These are phyloP conservation scores for Leucocoprinus leucothites DNA, from an alignment of 768 basidiomycete genomes.

Conservation along the genomic window DNA sequence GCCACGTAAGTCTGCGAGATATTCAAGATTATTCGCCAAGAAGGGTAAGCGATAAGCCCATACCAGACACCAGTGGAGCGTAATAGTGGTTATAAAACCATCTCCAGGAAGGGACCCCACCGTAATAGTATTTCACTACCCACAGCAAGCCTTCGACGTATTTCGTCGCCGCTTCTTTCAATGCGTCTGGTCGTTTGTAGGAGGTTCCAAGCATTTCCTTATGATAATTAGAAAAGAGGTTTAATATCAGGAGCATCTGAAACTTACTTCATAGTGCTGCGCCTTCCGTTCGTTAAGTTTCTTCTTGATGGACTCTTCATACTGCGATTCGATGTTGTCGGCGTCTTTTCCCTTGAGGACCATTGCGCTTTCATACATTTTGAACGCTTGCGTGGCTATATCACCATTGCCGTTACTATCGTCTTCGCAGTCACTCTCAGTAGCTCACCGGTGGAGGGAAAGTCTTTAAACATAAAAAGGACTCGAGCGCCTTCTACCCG, in stretches of 20 bases:
- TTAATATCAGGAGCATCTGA: constrained; percentile 1
- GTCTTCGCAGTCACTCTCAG: no score
- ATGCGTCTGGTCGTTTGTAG: constrained; percentile 62
- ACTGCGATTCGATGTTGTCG: constrained; percentile 73
- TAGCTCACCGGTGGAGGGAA: no score
- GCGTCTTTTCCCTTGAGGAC: constrained; percentile 70
- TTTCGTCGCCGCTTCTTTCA: constrained; percentile 68
- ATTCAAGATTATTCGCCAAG: constrained; percentile 5
- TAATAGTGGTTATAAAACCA: constrained; percentile 99
- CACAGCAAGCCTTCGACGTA: constrained; percentile 96
- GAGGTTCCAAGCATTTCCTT: constrained; percentile 87
- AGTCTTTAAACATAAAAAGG: no score
- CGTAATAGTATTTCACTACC: constrained; percentile 99
- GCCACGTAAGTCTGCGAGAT: constrained; percentile 48
- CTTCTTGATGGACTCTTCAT: constrained; percentile 68
- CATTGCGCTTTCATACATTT: no score
- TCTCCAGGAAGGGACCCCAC: constrained; percentile 96
- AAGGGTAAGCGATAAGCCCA: constrained; percentile 15
- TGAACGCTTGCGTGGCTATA: no score
- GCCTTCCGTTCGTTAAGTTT: constrained; percentile 95
- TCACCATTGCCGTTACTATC: no score
- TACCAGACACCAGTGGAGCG: constrained; percentile 93
- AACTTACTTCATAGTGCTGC: constrained; percentile 79
- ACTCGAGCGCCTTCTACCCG: constrained; percentile 96
- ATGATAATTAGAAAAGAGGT: neutral